Evolutionary conservation across 805 yeast genomes (phyloP), one percentile per base, ranked within the genome.

Genomic region (Zygosaccharomyces gambellarensis): DNA sequence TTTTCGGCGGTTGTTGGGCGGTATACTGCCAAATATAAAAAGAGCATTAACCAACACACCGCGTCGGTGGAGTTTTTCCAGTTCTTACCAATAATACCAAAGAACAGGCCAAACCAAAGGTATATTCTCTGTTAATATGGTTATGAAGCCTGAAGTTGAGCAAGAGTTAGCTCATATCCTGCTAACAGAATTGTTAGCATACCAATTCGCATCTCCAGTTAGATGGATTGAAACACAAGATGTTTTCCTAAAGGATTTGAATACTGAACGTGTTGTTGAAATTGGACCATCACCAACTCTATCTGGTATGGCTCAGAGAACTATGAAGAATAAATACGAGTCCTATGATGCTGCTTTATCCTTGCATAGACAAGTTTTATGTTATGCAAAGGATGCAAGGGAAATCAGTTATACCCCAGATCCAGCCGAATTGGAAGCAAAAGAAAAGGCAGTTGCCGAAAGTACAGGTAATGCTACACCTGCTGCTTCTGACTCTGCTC

Each of bases 151-250:
- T 59, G 98, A 94, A 79, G 83, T 90, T 53, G 95, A 94, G 77
- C 99, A 94, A 76, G 98, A 94, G 70, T 81, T 94, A 59, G 95
- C 99, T 59, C 98, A 94, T 70, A 84, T 87, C 58, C 78, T 94
- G 57, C 79, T 94, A 68, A 90, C 97, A 25, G 99, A 94, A 79
- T 82, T 94, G 61, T 79, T 94, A 74, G 98, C 99, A 47, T 94
- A 90, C 75, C 99, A 94, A 73, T 94, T 94, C 66, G 99, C 99
- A 44, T 90, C 97, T 54, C 99, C 99, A 43, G 99, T 94, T 57
- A 84, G 98, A 79, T 94, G 99, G 98, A 94, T 95, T 70, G 99
- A 95, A 71, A 94, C 99, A 54, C 99, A 94, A 74, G 99, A 94
- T 75, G 98, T 94, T 51, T 87, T 94, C 68, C 80, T 94, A 69